Evolutionary conservation across 495 filamentous ascomycete genomes (phyloP).

Genomic region (Penicillium argentinense): DNA sequence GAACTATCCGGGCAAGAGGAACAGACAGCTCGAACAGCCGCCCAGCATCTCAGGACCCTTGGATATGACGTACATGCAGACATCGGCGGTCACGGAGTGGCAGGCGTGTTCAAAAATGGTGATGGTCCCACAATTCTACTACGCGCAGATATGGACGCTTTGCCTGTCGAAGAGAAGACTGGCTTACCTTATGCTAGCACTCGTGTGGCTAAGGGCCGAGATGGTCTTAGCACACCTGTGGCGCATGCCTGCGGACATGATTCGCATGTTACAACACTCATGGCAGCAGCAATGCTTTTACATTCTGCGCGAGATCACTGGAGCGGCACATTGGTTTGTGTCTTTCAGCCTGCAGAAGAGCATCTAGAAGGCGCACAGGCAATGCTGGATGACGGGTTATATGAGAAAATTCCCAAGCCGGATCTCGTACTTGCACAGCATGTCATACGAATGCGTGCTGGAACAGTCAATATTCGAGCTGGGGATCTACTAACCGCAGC

Average conservation of each 20-base stretch:
- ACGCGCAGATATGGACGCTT: conserved; percentile 62
- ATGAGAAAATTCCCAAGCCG: conserved; percentile 47
- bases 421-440: conserved; percentile 60
- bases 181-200: conserved; percentile 55
- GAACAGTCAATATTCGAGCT: conserved; percentile 33
- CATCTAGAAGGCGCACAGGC: conserved; percentile 52
- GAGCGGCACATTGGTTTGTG: conserved; percentile 55
- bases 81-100: conserved; percentile 59
- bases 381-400: conserved; percentile 64
- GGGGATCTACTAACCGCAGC: conserved; percentile 34
- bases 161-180: conserved; percentile 58
- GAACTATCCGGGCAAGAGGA: conserved; percentile 53
- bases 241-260: conserved; percentile 74
- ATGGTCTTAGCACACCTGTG: conserved; percentile 50
- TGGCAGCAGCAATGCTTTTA: conserved; percentile 51
- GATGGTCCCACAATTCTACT: conserved; percentile 52
- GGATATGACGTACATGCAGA: conserved; percentile 45
- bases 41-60: conserved; percentile 34
- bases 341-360: conserved; percentile 66
- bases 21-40: conserved; percentile 41
- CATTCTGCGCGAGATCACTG: conserved; percentile 41
- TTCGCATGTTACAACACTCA: conserved; percentile 54
- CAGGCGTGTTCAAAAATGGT: conserved; percentile 57
- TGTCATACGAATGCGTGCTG: conserved; percentile 48
- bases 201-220: conserved; percentile 35